A percentile compares a stretch with the other conserved stretches of the same genome.
phyloP scores from a whole-genome alignment of 108 stramenopile species.

The Cyclotella cryptica region DNA sequence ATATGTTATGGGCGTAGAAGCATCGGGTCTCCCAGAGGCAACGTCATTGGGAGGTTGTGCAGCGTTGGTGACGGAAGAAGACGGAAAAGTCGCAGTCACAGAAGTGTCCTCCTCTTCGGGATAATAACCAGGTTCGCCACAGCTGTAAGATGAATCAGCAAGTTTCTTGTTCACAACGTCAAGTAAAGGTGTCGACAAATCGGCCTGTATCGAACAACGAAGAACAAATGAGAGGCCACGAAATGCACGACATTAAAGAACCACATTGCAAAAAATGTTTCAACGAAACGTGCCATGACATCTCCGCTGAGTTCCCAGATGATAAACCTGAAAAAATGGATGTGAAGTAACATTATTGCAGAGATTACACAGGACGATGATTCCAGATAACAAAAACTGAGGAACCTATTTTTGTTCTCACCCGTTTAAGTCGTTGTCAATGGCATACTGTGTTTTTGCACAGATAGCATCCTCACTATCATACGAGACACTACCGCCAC shows the following conservation, averaged over 20 bases:
- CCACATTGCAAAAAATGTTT: too few relatives aligned
- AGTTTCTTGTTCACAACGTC: constrained; percentile 32
- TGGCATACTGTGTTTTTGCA: constrained; percentile 38
- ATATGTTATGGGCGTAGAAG: neutral
- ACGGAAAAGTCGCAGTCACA: neutral
- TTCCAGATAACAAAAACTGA: constrained; percentile 18
- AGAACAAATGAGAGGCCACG: too few relatives aligned
- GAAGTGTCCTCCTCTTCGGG: constrained; percentile 1
- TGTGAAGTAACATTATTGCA: neutral
- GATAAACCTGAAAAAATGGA: constrained; percentile 2
- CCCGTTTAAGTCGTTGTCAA: constrained; percentile 33
- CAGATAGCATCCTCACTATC: constrained; percentile 44
- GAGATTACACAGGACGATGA: constrained; percentile 9
- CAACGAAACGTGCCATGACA: constrained; percentile 10
- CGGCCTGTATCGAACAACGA: neutral
- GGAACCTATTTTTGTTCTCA: constrained; percentile 4
- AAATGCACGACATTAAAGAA: too few relatives aligned
- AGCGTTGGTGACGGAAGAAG: neutral
- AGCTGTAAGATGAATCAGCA: constrained; percentile 13
- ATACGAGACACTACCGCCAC: constrained; percentile 40
- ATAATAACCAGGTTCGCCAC: constrained; percentile 24
- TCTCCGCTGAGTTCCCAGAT: constrained; percentile 21
- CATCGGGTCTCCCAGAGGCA: neutral
- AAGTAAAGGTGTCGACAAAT: constrained; percentile 30
- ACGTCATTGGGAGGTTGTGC: too few relatives aligned